These are phyloP conservation scores for Fraxinus anomala DNA, from an alignment of 257 asterid genomes.

Conservation along the genomic window DNA sequence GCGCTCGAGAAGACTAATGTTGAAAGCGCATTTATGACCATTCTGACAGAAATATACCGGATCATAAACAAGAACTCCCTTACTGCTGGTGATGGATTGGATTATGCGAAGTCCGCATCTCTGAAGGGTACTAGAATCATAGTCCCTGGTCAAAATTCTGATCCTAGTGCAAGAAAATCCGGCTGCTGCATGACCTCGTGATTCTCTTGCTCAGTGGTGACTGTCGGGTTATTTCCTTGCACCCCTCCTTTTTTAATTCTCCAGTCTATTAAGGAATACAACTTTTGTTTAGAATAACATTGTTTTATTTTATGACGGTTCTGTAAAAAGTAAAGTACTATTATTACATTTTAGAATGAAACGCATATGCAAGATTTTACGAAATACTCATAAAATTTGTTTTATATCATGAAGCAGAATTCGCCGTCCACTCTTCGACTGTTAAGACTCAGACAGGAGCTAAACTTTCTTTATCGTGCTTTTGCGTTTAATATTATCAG, in stretches of 20 bases:
- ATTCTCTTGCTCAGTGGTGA: conserved; percentile 2
- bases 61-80: conserved; percentile 70
- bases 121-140: conserved; percentile 66
- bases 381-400: too few species aligned
- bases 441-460: not conserved
- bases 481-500: too few species aligned
- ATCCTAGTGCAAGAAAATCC: conserved; percentile 40
- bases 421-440: not conserved
- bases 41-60: conserved; percentile 59
- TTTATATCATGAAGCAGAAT: not conserved
- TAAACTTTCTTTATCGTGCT: not conserved
- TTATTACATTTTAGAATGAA: not conserved
- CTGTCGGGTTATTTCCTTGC: not conserved
- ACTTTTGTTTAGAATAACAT: not conserved
- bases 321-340: not conserved
- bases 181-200: conserved; percentile 67
- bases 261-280: conserved; percentile 1
- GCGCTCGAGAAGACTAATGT: conserved; percentile 82
- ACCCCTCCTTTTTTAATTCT: not conserved
- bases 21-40: conserved; percentile 65
- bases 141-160: conserved; percentile 54
- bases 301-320: not conserved
- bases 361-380: not conserved
- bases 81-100: conserved; percentile 38
- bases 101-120: conserved; percentile 47